Base-by-base conservation (phyloP, 2,329 filamentous ascomycete genomes). In the Sporothrix protearum region DNA sequence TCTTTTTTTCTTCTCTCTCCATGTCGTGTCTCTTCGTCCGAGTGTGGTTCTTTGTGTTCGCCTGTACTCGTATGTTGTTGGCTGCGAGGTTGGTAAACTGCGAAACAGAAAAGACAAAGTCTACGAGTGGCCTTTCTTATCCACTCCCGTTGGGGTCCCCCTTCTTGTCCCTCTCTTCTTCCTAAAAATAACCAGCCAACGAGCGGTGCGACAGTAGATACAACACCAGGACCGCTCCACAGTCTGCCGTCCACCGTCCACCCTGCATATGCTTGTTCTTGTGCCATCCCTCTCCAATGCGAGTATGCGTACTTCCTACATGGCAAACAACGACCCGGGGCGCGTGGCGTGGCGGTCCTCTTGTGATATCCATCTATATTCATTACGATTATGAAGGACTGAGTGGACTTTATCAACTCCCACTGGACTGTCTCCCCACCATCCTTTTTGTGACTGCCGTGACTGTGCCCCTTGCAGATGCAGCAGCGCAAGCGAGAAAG, bases 391-490 rank as follows among this genome's bases (percentile, higher is more conserved):
- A n/a, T n/a, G n/a, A n/a, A n/a, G n/a, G n/a, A n/a, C n/a, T n/a
- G n/a, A n/a, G n/a, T n/a, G n/a, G n/a, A n/a, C n/a, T n/a, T n/a
- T n/a, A n/a, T n/a, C n/a, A n/a, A n/a, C n/a, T 22, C n/a, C n/a
- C 49, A 9, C 49, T 25, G 25, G 22, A 16, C 8, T 33, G 25
- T 16, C 45, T 36, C 47, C 28, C 47, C 45, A 36, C 45, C 64
- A 39, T 53, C 64, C 2, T 30, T 12, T 19, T 22, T 14, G 42
- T n/a, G 45, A 68, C 47, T 68, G 64, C 64, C 64, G 66, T 57
- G 49, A 51, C 66, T 12, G 49, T 4, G 47, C 66, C 49, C 66
- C 66, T 68, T 68, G 66, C 66, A 68, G 30, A 68, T 42, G 66
- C 66, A 68, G 49, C 63, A 47, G 19, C 25, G 55, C 55, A 59